Base-by-base conservation (phyloP, 345 rosid species). In the Citrus maxima region DNA sequence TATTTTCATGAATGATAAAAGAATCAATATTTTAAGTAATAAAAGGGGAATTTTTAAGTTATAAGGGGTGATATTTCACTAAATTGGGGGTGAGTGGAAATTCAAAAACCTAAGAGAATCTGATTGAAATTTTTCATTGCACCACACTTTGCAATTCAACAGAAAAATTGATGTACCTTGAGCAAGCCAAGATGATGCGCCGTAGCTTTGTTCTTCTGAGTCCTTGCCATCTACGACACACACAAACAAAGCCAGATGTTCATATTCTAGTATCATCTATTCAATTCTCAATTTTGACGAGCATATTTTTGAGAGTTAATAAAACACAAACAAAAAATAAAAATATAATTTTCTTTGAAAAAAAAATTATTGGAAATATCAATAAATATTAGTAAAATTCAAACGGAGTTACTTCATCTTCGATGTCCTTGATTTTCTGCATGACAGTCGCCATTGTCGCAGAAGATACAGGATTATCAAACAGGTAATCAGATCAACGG, bases 151-250 rank as follows among this genome's bases (percentile, higher is more conserved):
- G 56, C 70, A 74, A 75, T 32, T 10, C 22, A 32, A 54, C 3
- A 40, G 9, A 25, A 16, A 35, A 46, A 19, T 4, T 32, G 6
- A 37, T 8, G 32, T 76, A 94, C 99, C 99, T 94, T 96, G 56
- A 96, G 92, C 92, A 94, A 86, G 59, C 99, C 97, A 67, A 96
- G 84, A 87, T 96, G 99, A 85, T 96, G 99, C 19, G 99, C 88
- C 1, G 99, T 96, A 9, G 99, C 99, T 87, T 96, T 96, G 83
- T 96, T 96, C 90, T 96, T 96, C 82, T 96, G 98, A 35, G 99
- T 96, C 89, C 77, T 93, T 10, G 93, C 98, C 99, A 96, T 96
- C 99, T 96, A 87, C 79, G 65, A 74, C 37, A 79, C 75, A 72
- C 25, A 84, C 9, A 51, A 70, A 32, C 46, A 68, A 61, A 68